phyloP scores from a whole-genome alignment of 129 eudicot species.

The Tagetes erecta region DNA sequence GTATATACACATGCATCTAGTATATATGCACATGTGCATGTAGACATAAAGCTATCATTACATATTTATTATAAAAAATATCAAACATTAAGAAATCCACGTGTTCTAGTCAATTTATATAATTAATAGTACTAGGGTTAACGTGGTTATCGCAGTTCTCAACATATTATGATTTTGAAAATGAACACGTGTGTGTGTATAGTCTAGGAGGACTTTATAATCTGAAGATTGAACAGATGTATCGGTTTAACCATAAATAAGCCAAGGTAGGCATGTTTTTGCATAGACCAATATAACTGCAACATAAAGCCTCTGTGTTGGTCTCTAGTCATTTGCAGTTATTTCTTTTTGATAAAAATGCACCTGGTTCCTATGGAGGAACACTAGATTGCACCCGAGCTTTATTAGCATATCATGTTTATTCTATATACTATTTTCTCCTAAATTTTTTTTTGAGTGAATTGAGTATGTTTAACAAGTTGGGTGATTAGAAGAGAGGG shows the following conservation, averaged over 20 bases:
- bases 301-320: background rate
- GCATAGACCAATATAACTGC: background rate
- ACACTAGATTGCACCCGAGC: conserved; percentile 8
- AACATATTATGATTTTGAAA: background rate
- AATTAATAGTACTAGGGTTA: background rate
- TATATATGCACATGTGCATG: background rate
- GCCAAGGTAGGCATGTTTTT: background rate
- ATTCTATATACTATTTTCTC: conserved; percentile 4
- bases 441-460: background rate
- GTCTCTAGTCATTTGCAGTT: background rate
- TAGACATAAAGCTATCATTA: background rate
- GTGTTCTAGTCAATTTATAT: background rate
- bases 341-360: background rate
- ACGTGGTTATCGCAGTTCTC: background rate
- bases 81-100: background rate
- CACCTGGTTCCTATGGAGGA: background rate
- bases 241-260: background rate
- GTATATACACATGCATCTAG: too few species aligned
- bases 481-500: conserved; percentile 33
- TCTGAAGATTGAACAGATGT: background rate
- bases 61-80: background rate
- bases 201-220: background rate
- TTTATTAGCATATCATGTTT: conserved; percentile 9
- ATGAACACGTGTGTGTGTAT: background rate
- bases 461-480: background rate